phyloP scores from a whole-genome alignment of 495 filamentous ascomycete species.

The Neurospora sp. region DNA sequence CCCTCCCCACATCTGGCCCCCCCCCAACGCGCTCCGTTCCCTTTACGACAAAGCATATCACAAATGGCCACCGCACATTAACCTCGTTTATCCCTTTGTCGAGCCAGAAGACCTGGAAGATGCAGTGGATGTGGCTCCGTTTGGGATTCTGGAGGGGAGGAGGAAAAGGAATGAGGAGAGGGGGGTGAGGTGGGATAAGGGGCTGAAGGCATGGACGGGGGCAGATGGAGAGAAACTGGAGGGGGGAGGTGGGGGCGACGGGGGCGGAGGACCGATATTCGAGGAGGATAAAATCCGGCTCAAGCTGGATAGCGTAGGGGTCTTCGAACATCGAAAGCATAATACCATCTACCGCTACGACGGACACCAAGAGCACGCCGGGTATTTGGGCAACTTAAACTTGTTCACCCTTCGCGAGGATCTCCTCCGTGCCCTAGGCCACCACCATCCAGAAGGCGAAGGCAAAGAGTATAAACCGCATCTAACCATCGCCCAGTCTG shows the following conservation, averaged over 20 bases:
- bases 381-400: neutral
- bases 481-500: slow-evolving; percentile 45
- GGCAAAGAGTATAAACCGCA: slow-evolving; percentile 26
- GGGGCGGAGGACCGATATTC: neutral
- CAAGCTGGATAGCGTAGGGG: slow-evolving; percentile 22
- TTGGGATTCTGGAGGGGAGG: neutral
- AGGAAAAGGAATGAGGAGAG: neutral
- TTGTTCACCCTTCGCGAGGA: neutral
- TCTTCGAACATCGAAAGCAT: slow-evolving; percentile 31
- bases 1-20: slow-evolving; percentile 27
- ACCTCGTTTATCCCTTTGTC: slow-evolving; percentile 51
- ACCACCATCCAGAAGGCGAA: neutral
- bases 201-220: neutral
- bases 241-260: neutral
- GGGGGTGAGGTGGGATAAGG: neutral
- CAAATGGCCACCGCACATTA: slow-evolving; percentile 53
- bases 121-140: neutral
- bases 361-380: neutral
- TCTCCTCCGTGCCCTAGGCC: neutral
- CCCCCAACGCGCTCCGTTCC: slow-evolving; percentile 37
- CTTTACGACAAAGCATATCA: slow-evolving; percentile 45
- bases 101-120: slow-evolving; percentile 12
- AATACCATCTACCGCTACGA: slow-evolving; percentile 37
- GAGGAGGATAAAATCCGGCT: slow-evolving; percentile 11
- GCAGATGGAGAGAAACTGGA: no score